Base-by-base conservation (phyloP, 2,329 filamentous ascomycete species). In the Amauroascus verrucosus region DNA sequence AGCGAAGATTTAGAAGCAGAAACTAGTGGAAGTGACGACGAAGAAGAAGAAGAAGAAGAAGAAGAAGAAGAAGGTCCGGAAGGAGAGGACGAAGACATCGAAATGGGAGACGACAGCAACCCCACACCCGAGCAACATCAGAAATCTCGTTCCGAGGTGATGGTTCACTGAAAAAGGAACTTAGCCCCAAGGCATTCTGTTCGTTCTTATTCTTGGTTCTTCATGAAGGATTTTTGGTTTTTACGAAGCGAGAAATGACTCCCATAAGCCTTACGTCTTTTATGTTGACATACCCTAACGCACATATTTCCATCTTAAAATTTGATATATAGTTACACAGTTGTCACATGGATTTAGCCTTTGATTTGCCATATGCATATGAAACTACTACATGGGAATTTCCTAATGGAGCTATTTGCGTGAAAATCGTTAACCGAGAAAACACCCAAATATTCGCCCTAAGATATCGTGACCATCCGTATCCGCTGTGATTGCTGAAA, bases 1-100 rank as follows among this genome's bases (percentile, higher is more conserved):
- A 87, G 83, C 62, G 86, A 89, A 66, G 86, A 89, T 66, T 81
- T 89, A 26, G 50, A 52, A 30, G 50, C n/a, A 13, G 50, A 52
- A 30, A 52, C 50, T 6, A 52, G 50, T 24, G 50, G 50, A 37
- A 52, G 50, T 30, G 50, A 76, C 43, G 77, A 77, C 6, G 81
- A 79, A 48, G 50, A 28, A 20, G 50, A 53, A 20, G 79, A 74
- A 47, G 72, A 76, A 45, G 77, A 77, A 6, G 81, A 79, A 48
- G 49, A 26, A 16, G 49, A 52, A 18, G 79, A 74, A 48, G 72
- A 76, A 46, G 77, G 77, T 3, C 33, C 43, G 5, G 81, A 79
- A 48, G 49, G 16, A 45, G 50, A 53, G 9, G 79, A 48, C 14
- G 52, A 50, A 54, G 52, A 54, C 18, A 33, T 45, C 38, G 52